Conservation (phyloP, 768 basidiomycete species). For the Suillus placidus region DNA sequence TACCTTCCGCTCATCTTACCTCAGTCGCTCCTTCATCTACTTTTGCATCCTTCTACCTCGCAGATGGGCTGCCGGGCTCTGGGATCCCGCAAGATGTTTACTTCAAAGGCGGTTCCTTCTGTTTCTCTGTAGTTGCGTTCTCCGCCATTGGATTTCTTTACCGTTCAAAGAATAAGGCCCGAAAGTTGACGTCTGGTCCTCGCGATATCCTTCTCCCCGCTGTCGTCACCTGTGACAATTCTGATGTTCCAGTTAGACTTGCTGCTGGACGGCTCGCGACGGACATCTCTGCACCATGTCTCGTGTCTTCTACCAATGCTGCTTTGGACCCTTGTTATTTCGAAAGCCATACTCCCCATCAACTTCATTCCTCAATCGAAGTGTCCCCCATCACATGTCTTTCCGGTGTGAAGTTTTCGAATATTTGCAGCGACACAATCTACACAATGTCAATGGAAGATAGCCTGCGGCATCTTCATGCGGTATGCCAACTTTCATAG, state of each 20-base stretch:
- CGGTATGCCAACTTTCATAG: background rate
- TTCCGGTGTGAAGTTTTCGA: background rate
- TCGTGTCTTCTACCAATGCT: slow-evolving; percentile 12
- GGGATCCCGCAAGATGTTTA: background rate
- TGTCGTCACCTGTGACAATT: slow-evolving; percentile 2
- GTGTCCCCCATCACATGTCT: background rate
- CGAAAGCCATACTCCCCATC: background rate
- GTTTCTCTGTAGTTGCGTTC: background rate
- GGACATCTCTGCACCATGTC: slow-evolving; percentile 3
- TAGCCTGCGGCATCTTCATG: background rate
- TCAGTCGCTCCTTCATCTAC: background rate
- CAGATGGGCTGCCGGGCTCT: background rate
- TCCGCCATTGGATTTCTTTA: slow-evolving; percentile 3
- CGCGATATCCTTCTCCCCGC: slow-evolving; percentile 2
- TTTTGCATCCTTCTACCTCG: background rate
- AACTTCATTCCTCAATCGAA: background rate
- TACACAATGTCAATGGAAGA: background rate
- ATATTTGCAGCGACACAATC: background rate
- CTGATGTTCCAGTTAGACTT: background rate
- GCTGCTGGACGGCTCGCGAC: background rate
- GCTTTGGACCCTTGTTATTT: slow-evolving; percentile 11
- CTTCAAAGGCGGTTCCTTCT: slow-evolving; percentile 8
- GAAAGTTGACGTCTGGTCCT: background rate
- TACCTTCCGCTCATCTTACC: background rate
- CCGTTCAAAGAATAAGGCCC: background rate